Percentiles rank a stretch among this genome's conserved stretches.
These are phyloP conservation scores for Colletotrichum lini DNA, from an alignment of 2,329 filamentous ascomycete species.

Conservation along the genomic window DNA sequence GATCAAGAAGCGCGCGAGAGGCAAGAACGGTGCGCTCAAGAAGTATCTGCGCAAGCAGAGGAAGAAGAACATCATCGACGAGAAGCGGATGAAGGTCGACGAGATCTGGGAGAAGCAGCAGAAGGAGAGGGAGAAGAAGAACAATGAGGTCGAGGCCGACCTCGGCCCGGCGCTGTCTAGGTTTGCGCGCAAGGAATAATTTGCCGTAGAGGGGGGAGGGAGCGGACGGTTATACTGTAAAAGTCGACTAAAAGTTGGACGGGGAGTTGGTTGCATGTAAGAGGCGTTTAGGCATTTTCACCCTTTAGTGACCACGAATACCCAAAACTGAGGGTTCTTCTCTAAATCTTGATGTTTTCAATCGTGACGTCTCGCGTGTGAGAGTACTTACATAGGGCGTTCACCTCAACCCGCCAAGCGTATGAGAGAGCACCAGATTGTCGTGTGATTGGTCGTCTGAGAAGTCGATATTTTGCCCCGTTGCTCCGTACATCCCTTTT, in stretches of 20 bases:
- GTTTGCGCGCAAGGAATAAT: slow-evolving; percentile 81
- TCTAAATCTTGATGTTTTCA: background rate
- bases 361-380: too few relatives aligned
- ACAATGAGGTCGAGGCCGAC: slow-evolving; percentile 76
- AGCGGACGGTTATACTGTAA: background rate
- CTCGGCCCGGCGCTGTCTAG: slow-evolving; percentile 88
- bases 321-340: slow-evolving; percentile 37
- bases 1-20: slow-evolving; percentile 83
- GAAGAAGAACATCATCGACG: slow-evolving; percentile 94
- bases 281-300: slow-evolving; percentile 43
- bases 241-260: slow-evolving; percentile 34
- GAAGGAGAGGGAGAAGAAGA: slow-evolving; percentile 74
- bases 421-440: too few relatives aligned
- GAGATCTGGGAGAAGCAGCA: slow-evolving; percentile 83
- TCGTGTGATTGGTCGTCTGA: too few relatives aligned
- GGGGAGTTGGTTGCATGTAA: slow-evolving; percentile 42
- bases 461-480: too few relatives aligned
- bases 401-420: too few relatives aligned
- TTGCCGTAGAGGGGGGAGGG: background rate
- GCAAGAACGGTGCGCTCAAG: slow-evolving; percentile 89
- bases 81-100: slow-evolving; percentile 89
- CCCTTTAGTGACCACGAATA: slow-evolving; percentile 43
- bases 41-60: slow-evolving; percentile 94
- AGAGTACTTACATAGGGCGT: too few relatives aligned
- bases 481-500: background rate